Percentiles rank a stretch among this genome's conserved stretches.
These are phyloP conservation scores for Prunus campanulata DNA, from an alignment of 306 rosid species.

Conservation along the genomic window DNA sequence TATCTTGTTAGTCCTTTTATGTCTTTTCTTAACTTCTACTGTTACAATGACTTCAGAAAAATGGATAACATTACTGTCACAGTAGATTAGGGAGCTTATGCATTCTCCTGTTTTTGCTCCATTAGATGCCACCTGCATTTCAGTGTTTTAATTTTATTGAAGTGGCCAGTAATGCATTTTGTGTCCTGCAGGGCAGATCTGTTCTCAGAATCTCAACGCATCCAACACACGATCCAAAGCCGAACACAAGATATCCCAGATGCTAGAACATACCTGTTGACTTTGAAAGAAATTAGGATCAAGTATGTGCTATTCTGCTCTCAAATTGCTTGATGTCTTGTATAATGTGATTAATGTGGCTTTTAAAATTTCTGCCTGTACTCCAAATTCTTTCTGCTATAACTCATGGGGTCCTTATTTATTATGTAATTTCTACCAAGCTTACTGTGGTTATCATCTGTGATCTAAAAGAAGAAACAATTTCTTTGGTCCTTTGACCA, in stretches of 20 bases:
- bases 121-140: neutral
- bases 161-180: slow-evolving; percentile 8
- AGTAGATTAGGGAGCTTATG: neutral
- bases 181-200: slow-evolving; percentile 60
- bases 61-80: neutral
- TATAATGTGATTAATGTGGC: slow-evolving; percentile 10
- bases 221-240: slow-evolving; percentile 46
- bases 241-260: slow-evolving; percentile 77
- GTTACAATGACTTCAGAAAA: neutral
- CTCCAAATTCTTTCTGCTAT: neutral
- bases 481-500: neutral
- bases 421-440: neutral
- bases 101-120: neutral
- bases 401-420: neutral
- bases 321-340: slow-evolving; percentile 16
- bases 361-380: neutral
- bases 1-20: neutral
- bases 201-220: slow-evolving; percentile 67
- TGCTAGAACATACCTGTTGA: slow-evolving; percentile 82
- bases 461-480: neutral
- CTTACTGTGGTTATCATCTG: neutral
- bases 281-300: slow-evolving; percentile 75
- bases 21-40: neutral
- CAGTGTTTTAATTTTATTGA: neutral
- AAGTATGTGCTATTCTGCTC: slow-evolving; percentile 44